A percentile compares a stretch with the other conserved stretches of the same genome.
phyloP scores from a whole-genome alignment of 306 rosid genomes.

The Begonia fuchsioides region DNA sequence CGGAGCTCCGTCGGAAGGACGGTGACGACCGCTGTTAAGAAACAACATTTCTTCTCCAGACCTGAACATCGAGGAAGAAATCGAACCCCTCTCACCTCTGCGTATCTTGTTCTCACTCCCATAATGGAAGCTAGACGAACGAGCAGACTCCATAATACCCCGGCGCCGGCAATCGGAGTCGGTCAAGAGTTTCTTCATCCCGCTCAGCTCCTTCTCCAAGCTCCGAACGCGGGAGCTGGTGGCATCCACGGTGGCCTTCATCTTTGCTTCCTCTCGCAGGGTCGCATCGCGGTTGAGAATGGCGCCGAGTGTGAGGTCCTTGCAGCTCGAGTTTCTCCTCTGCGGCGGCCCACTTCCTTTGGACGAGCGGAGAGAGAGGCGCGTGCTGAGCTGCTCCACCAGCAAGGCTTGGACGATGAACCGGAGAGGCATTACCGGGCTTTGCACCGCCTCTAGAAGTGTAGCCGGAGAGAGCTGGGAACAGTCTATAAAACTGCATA shows the following conservation, averaged over 20 bases:
- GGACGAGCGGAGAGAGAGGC: slow-evolving; percentile 28
- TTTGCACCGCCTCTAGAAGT: slow-evolving; percentile 54
- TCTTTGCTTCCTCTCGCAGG: slow-evolving; percentile 27
- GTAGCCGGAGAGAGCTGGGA: slow-evolving; percentile 35
- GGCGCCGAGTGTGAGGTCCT: slow-evolving; percentile 27
- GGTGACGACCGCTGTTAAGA: background rate
- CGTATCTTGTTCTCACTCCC: slow-evolving; percentile 12
- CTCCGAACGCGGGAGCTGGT: slow-evolving; percentile 42
- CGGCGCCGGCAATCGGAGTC: slow-evolving; percentile 6
- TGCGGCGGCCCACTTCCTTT: slow-evolving; percentile 5
- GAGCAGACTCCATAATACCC: background rate
- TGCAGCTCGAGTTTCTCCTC: background rate
- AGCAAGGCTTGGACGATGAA: slow-evolving; percentile 72
- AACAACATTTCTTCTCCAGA: background rate
- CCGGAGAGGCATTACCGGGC: slow-evolving; percentile 60
- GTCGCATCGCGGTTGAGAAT: slow-evolving; percentile 41
- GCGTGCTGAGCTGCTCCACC: slow-evolving; percentile 70
- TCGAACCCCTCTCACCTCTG: slow-evolving; percentile 40
- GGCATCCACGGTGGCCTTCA: slow-evolving; percentile 51
- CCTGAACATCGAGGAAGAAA: slow-evolving; percentile 32
- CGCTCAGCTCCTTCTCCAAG: slow-evolving; percentile 45
- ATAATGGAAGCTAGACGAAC: slow-evolving; percentile 56
- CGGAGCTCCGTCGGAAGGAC: slow-evolving; percentile 8
- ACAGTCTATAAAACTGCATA: slow-evolving; percentile 61
- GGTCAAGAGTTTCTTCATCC: slow-evolving; percentile 27